phyloP scores from a whole-genome alignment of 495 filamentous ascomycete genomes.

The Monascus purpureus region DNA sequence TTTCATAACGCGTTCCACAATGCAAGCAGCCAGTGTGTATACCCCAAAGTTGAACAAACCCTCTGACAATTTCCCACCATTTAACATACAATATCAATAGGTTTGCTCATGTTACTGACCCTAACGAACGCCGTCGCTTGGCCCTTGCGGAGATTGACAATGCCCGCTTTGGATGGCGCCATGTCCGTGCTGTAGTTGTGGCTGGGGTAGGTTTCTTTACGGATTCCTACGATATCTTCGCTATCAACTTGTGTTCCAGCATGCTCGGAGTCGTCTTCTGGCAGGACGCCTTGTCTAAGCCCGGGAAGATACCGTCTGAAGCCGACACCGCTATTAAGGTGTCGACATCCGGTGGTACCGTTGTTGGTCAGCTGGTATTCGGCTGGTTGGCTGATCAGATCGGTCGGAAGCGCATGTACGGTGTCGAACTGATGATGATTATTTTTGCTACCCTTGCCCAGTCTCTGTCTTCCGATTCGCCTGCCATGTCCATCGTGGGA shows the following conservation, averaged over 20 bases:
- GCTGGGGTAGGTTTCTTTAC: constrained; percentile 83
- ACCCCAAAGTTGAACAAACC: no score
- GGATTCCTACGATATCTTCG: constrained; percentile 69
- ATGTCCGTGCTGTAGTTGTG: constrained; percentile 59
- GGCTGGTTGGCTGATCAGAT: constrained; percentile 68
- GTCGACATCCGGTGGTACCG: constrained; percentile 73
- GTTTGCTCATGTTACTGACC: constrained; percentile 47
- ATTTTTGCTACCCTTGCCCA: constrained; percentile 75
- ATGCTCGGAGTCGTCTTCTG: constrained; percentile 69
- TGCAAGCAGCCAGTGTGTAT: background rate
- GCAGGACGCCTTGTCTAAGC: constrained; percentile 32
- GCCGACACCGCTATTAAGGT: constrained; percentile 80
- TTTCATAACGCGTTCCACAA: constrained; percentile 61
- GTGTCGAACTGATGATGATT: constrained; percentile 76
- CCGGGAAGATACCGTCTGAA: constrained; percentile 42
- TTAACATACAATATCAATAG: constrained; percentile 44
- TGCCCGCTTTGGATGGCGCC: constrained; percentile 68
- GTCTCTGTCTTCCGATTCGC: constrained; percentile 52
- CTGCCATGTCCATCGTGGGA: constrained; percentile 56
- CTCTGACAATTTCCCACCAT: no score
- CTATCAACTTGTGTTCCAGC: constrained; percentile 54
- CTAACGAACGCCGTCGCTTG: constrained; percentile 58
- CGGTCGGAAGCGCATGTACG: constrained; percentile 77
- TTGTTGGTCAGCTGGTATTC: constrained; percentile 73
- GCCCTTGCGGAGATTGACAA: constrained; percentile 70